These are phyloP conservation scores for Raphanus hybrid DNA, from an alignment of 441 rosid species.

Conservation along the genomic window DNA sequence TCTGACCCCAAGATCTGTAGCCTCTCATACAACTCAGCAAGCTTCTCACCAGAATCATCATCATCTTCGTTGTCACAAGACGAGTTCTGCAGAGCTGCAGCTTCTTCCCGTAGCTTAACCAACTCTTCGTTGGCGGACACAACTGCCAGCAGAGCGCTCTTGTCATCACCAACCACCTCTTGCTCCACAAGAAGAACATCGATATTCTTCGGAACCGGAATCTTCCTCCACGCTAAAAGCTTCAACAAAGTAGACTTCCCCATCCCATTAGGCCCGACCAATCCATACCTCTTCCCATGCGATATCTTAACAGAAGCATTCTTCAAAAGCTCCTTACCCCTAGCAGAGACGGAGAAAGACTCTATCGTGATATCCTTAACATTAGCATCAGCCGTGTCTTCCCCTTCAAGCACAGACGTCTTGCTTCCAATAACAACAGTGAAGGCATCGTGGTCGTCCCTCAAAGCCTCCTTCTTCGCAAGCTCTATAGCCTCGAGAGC, in stretches of 20 bases:
- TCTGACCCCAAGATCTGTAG: slow-evolving; percentile 88
- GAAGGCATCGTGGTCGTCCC: slow-evolving; percentile 88
- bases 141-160: slow-evolving; percentile 80
- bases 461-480: slow-evolving; percentile 80
- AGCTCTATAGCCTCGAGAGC: slow-evolving; percentile 58
- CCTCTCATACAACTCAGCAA: slow-evolving; percentile 77
- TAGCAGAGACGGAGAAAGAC: slow-evolving; percentile 86
- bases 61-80: slow-evolving; percentile 25
- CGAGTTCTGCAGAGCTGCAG: slow-evolving; percentile 56
- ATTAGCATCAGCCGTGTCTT: slow-evolving; percentile 82
- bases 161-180: slow-evolving; percentile 90
- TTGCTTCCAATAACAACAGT: slow-evolving; percentile 89
- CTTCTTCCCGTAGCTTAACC: slow-evolving; percentile 70
- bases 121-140: slow-evolving; percentile 90
- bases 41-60: slow-evolving; percentile 83
- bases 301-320: slow-evolving; percentile 85
- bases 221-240: slow-evolving; percentile 97
- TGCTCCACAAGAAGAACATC: slow-evolving; percentile 97
- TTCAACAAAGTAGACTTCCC: slow-evolving; percentile 90
- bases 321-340: slow-evolving; percentile 87
- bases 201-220: slow-evolving; percentile 90
- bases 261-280: slow-evolving; percentile 94
- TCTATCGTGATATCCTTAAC: slow-evolving; percentile 80
- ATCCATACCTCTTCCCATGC: slow-evolving; percentile 92
- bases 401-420: slow-evolving; percentile 83